Evolutionary conservation across 192 early-diverging fungal genomes (phyloP), one percentile per base, ranked within the genome.

Genomic region (Coemansia sp.): DNA sequence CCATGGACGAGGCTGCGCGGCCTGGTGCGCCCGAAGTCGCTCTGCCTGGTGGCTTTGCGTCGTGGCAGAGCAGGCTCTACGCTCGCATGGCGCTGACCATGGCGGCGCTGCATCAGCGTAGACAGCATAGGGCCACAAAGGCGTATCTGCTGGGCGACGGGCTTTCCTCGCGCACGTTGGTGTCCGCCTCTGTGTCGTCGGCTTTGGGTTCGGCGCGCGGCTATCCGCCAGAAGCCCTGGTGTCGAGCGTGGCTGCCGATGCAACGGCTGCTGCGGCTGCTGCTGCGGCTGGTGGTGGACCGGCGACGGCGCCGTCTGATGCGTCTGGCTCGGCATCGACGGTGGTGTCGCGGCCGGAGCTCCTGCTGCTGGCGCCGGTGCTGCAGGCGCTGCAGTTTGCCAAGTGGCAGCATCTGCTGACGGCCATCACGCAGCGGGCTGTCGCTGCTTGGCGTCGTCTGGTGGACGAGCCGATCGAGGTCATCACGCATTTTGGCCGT

Each of bases 401-500:
- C 18, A 48, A 39, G 57, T 79, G 76, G 71, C 76, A 79, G 61
- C 66, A 79, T 42, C 25, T 79, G 14, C 18, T 79, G 34, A 29
- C 71, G 16, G 57, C 50, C 8, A 57, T 55, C 52, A 66, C 62
- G 16, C 64, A 61, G 64, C 57, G 58, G 0, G 76, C 76, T 2
- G 69, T 71, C 6, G 51, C 64, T 11, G 76, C 76, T 35, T 79
- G 76, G 76, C 71, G 64, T 18, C 67, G 65, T 13, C 61, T 79
- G n/a, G 71, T 72, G 0, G 68, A 73, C 25, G 76, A 79, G 61
- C 71, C 76, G 1, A 69, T 79, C 57, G 76, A 79, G 53, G 71
- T 73, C 9, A 47, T 79, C 49, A 67, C 63, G 51, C 76, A 79
- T 39, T 62, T 79, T 66, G 61, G 58, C 5, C 71, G 61, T 39